Evolutionary conservation across 164 flowering plant genomes (phyloP), one percentile per base, ranked within the genome.

Genomic region (Amborella trichopoda): DNA sequence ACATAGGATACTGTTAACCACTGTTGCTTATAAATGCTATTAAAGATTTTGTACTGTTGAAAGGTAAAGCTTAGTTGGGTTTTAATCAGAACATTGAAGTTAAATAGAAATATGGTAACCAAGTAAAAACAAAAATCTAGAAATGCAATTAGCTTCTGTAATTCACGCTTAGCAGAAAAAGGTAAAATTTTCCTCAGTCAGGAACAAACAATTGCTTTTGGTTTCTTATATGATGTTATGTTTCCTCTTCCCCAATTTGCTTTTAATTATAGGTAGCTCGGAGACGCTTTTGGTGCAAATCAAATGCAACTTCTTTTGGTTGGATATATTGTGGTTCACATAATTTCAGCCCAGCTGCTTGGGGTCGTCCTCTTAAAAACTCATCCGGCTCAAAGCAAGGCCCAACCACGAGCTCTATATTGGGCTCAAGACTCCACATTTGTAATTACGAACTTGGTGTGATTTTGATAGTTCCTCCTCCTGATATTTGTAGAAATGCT

Each of bases 301-400:
- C 48, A 14, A 67, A 58, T 46, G 43, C 64, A 52, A 62, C 79
- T 22, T 70, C 94, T 17, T 73, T 68, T 59, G 97, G 97, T 20
- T 89, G 97, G 97, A 81, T 89, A 40, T 84, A 84, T 58, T 71
- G 78, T 69, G 97, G 97, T 11, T 89, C 97, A 21, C 97, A 89
- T 61, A 89, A 89, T 61, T 76, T 89, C 62, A 89, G 97, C 52
- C 77, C 85, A 43, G 93, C 97, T 57, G 97, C 97, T 26, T 89
- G 97, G 95, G 95, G 93, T 28, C 69, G 72, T 36, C 73, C 66
- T 13, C 40, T 83, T 24, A 59, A 61, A 5, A 48, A 34, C 46
- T 24, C 68, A 34, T 36, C 48, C 27, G 59, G 48, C 16, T 18
- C 3, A 23, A 58, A 52, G 43, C 28, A 32, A 2, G 56, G 42